A percentile compares a stretch with the other conserved stretches of the same genome.
phyloP scores from a whole-genome alignment of 176 grass and related monocot species.

The Triticum aestivum region DNA sequence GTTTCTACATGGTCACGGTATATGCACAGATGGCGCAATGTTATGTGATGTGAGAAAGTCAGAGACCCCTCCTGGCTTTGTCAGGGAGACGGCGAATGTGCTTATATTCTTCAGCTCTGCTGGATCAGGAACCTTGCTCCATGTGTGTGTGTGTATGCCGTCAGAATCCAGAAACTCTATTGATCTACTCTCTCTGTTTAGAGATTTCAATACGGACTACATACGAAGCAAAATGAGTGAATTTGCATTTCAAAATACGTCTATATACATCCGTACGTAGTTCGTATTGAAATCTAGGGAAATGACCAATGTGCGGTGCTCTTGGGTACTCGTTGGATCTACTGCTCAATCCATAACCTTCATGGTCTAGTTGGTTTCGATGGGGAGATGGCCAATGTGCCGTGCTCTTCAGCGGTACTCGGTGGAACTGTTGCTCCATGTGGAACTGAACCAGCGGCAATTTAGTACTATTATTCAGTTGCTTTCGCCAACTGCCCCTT shows the following conservation, averaged over 20 bases:
- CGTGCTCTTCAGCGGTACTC: background rate
- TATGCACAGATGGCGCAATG: background rate
- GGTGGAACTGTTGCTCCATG: background rate
- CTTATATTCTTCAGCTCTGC: too few relatives aligned
- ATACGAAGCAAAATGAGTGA: too few relatives aligned
- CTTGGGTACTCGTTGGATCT: too few relatives aligned
- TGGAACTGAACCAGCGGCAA: too few relatives aligned
- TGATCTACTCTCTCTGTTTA: background rate
- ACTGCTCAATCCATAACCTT: background rate
- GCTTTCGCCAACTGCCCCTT: background rate
- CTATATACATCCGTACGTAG: too few relatives aligned
- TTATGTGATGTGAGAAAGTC: slow-evolving; percentile 9
- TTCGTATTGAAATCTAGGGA: background rate
- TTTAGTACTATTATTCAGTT: background rate
- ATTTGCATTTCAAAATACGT: too few relatives aligned
- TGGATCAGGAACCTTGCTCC: background rate
- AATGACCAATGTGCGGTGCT: background rate
- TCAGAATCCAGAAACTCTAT: slow-evolving; percentile 1
- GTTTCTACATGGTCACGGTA: background rate
- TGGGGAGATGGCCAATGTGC: background rate
- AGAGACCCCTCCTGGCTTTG: slow-evolving; percentile 2
- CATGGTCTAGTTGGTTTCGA: background rate
- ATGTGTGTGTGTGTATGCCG: too few relatives aligned
- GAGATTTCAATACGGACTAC: too few relatives aligned
- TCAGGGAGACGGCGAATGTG: background rate